phyloP scores from a whole-genome alignment of 2,329 filamentous ascomycete genomes.

The Trichoderma koningii region DNA sequence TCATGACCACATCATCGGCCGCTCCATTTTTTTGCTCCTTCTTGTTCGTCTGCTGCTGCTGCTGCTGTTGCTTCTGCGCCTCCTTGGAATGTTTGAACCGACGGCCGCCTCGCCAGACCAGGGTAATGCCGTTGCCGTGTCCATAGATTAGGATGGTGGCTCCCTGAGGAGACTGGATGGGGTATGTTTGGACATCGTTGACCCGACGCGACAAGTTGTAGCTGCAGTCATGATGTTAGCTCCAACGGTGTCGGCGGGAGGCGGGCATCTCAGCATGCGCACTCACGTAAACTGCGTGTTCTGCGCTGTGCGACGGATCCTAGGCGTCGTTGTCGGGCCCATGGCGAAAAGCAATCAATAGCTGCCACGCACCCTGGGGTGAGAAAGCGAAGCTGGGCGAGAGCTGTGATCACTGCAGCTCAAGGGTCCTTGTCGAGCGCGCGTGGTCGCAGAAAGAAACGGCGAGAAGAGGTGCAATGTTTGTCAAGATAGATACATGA shows the following conservation, averaged over 20 bases:
- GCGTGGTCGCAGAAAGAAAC: not conserved
- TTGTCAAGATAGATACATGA: not conserved
- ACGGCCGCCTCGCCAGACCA: conserved; percentile 64
- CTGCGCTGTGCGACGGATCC: conserved; percentile 51
- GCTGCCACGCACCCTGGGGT: conserved; percentile 26
- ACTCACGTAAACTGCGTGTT: conserved; percentile 53
- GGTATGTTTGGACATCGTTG: conserved; percentile 62
- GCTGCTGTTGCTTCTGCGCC: conserved; percentile 29
- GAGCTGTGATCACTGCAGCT: not conserved
- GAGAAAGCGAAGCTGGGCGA: not conserved
- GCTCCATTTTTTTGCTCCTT: conserved; percentile 56
- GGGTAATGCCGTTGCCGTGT: conserved; percentile 62
- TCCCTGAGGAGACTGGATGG: conserved; percentile 62
- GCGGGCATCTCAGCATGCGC: not conserved
- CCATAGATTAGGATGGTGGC: conserved; percentile 65
- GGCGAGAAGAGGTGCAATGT: not conserved
- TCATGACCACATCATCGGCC: conserved; percentile 58
- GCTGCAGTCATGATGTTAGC: conserved; percentile 42
- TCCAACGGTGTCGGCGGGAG: not conserved
- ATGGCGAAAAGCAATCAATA: conserved; percentile 33
- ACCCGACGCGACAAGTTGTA: conserved; percentile 61
- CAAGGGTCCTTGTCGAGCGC: not conserved
- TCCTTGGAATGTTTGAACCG: conserved; percentile 55
- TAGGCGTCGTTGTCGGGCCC: conserved; percentile 41
- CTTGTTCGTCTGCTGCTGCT: conserved; percentile 29